phyloP scores from a whole-genome alignment of 257 asterid species.

The Solanum clarkiae region DNA sequence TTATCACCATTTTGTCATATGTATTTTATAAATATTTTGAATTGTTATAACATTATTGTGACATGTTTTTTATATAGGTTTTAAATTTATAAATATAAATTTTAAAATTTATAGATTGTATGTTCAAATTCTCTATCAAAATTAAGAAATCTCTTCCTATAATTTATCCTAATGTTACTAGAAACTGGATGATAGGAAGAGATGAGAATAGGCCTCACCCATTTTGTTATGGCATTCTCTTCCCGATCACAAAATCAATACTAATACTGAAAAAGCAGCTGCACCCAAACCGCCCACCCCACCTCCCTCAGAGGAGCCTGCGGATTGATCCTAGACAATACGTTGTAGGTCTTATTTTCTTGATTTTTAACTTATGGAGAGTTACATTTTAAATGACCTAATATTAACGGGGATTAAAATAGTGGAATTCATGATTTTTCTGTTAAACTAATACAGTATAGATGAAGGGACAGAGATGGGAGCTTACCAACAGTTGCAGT shows the following conservation, averaged over 20 bases:
- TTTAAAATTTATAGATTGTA: neutral
- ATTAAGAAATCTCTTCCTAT: neutral
- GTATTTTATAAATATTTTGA: neutral
- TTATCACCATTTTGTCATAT: neutral
- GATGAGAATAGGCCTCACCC: neutral
- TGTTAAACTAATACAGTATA: neutral
- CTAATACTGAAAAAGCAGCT: neutral
- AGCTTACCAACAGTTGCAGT: constrained; percentile 68
- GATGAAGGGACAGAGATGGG: neutral
- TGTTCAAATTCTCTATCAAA: neutral
- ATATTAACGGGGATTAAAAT: neutral
- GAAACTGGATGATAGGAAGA: neutral
- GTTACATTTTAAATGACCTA: neutral
- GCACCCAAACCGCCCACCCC: neutral
- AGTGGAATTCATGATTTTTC: neutral
- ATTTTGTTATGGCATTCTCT: neutral
- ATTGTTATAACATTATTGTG: neutral
- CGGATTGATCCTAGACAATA: neutral
- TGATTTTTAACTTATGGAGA: neutral
- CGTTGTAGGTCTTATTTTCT: neutral
- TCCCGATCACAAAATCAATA: neutral
- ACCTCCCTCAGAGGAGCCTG: neutral
- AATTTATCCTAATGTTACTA: neutral
- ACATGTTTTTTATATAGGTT: neutral
- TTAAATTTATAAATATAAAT: neutral